Conservation (phyloP, 2,329 filamentous ascomycete species). For the Pestalotiopsis sp. region DNA sequence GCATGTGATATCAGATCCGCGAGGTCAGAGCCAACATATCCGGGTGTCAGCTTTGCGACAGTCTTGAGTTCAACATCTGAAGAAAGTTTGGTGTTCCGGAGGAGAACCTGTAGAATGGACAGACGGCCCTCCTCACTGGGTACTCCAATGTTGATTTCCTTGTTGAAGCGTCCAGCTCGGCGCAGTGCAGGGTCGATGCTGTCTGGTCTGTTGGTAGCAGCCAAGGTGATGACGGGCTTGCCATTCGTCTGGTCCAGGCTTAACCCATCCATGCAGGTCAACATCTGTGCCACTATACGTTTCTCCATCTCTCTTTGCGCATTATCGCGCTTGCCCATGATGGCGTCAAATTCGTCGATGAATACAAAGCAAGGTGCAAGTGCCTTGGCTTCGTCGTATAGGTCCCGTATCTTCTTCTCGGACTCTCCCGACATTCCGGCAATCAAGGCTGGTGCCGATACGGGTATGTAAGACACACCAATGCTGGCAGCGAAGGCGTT, state of each 20-base stretch:
- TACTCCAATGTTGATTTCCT: slow-evolving; percentile 84
- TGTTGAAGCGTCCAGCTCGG: slow-evolving; percentile 76
- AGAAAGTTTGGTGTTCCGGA: slow-evolving; percentile 63
- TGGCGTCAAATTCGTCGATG: slow-evolving; percentile 89
- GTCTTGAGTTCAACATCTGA: slow-evolving; percentile 72
- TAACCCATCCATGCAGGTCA: slow-evolving; percentile 85
- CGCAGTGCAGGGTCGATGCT: slow-evolving; percentile 79
- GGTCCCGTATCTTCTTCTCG: slow-evolving; percentile 81
- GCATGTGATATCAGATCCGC: slow-evolving; percentile 60
- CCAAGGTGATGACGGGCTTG: slow-evolving; percentile 84
- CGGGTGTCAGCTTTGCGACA: slow-evolving; percentile 83
- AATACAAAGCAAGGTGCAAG: slow-evolving; percentile 89
- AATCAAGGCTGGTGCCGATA: slow-evolving; percentile 80
- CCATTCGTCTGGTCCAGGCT: slow-evolving; percentile 67
- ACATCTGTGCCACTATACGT: slow-evolving; percentile 79
- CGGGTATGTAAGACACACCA: slow-evolving; percentile 76
- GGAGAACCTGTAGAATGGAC: slow-evolving; percentile 75
- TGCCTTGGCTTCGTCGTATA: slow-evolving; percentile 85
- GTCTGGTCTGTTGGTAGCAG: slow-evolving; percentile 87
- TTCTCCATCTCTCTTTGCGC: slow-evolving; percentile 89
- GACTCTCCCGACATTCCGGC: slow-evolving; percentile 89
- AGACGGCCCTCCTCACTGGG: slow-evolving; percentile 78
- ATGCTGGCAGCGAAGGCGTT: slow-evolving; percentile 77
- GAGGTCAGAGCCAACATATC: slow-evolving; percentile 91
- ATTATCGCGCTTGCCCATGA: slow-evolving; percentile 83